A percentile compares a stretch with the other conserved stretches of the same genome.
Conservation (phyloP, 169 alveolate species). For the Cardiosporidium cionae region DNA sequence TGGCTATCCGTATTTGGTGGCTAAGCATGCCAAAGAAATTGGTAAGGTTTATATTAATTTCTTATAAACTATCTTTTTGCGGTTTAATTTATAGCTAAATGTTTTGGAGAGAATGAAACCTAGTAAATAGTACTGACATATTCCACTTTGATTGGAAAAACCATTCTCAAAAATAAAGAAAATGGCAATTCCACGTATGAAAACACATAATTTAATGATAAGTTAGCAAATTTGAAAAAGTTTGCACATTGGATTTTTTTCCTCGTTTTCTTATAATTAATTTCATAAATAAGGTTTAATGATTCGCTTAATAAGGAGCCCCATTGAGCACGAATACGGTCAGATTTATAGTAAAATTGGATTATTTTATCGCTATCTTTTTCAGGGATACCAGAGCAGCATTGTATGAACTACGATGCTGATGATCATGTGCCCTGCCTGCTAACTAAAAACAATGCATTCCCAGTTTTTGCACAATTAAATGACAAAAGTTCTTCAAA, state of each 20-base stretch:
- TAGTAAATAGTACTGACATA: too few relatives aligned
- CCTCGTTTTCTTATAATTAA: background rate
- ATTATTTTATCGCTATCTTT: background rate
- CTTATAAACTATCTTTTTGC: background rate
- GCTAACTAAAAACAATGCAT: too few relatives aligned
- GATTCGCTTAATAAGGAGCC: background rate
- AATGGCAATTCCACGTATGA: background rate
- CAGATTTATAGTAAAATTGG: background rate
- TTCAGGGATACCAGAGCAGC: conserved; percentile 23
- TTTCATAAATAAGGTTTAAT: background rate
- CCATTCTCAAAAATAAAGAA: background rate
- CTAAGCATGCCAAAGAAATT: conserved; percentile 39
- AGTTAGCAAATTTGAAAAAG: background rate
- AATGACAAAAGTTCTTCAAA: too few relatives aligned
- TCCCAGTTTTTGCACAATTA: too few relatives aligned
- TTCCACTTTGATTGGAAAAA: too few relatives aligned
- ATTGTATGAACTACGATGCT: conserved; percentile 37
- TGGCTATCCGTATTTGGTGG: conserved; percentile 45
- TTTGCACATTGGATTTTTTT: background rate
- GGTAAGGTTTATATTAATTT: conserved; percentile 12
- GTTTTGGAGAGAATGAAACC: too few relatives aligned
- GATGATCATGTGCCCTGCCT: conserved; percentile 16
- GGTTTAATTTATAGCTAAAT: too few relatives aligned
- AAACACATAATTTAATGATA: too few relatives aligned
- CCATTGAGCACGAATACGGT: background rate